Evolutionary conservation across 2,329 filamentous ascomycete genomes (phyloP).

Genomic region (Simplicillium aogashimaense): DNA sequence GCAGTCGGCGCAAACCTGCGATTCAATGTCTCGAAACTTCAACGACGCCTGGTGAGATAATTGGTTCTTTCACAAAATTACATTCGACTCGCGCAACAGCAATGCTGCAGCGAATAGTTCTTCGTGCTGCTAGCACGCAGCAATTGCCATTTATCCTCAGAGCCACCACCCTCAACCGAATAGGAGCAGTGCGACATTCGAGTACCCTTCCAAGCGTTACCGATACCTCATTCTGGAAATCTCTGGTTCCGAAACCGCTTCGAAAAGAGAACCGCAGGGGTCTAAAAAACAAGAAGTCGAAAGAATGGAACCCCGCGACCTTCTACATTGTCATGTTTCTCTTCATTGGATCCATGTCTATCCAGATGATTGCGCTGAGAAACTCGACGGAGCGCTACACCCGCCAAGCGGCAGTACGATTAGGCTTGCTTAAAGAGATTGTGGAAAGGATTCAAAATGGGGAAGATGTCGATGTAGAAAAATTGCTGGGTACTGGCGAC

Average conservation of each 20-base stretch:
- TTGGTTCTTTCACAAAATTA: neutral
- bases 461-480: conserved; percentile 78
- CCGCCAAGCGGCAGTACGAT: conserved; percentile 69
- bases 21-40: neutral
- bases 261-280: conserved; percentile 31
- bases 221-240: conserved; percentile 57
- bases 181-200: too few species aligned
- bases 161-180: neutral
- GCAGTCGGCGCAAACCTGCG: neutral
- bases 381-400: conserved; percentile 64
- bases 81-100: neutral
- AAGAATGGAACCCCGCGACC: conserved; percentile 70
- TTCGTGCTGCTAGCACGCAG: neutral
- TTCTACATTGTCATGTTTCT: conserved; percentile 77
- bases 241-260: conserved; percentile 58
- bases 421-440: conserved; percentile 66
- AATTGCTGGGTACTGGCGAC: conserved; percentile 69
- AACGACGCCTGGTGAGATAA: neutral
- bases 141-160: neutral
- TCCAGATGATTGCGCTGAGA: conserved; percentile 77
- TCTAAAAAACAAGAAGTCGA: conserved; percentile 35
- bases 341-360: conserved; percentile 89
- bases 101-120: neutral
- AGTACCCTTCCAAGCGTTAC: conserved; percentile 10
- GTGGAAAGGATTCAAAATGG: conserved; percentile 60